Evolutionary conservation across 2,329 filamentous ascomycete species (phyloP).

Genomic region (Ascochyta fabae): DNA sequence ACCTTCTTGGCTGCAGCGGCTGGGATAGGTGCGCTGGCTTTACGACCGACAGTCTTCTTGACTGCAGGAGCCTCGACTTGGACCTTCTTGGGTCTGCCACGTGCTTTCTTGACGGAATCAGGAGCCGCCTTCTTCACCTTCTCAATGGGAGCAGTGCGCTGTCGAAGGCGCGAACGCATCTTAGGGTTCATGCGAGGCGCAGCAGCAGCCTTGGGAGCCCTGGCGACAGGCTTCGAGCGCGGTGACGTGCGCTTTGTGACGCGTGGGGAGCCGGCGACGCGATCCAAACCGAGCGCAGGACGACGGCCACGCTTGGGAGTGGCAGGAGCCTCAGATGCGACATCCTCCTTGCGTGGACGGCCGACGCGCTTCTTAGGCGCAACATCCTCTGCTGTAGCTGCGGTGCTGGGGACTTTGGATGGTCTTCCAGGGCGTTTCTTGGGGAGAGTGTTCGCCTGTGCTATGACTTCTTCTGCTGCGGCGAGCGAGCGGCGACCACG

Average conservation of each 20-base stretch:
- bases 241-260: slow-evolving; percentile 28
- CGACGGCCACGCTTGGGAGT: slow-evolving; percentile 22
- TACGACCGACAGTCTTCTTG: slow-evolving; percentile 24
- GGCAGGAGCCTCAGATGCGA: neutral
- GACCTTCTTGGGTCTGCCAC: slow-evolving; percentile 28
- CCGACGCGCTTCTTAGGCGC: slow-evolving; percentile 24
- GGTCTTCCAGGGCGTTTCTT: slow-evolving; percentile 21
- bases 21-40: slow-evolving; percentile 15
- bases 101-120: slow-evolving; percentile 24
- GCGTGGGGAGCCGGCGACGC: slow-evolving; percentile 30
- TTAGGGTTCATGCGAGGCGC: slow-evolving; percentile 26
- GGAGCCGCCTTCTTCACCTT: slow-evolving; percentile 13
- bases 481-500: slow-evolving; percentile 22
- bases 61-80: slow-evolving; percentile 5
- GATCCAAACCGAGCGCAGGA: slow-evolving; percentile 20
- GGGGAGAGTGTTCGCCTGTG: slow-evolving; percentile 6
- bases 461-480: slow-evolving; percentile 6
- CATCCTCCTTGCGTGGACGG: slow-evolving; percentile 22
- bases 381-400: slow-evolving; percentile 1
- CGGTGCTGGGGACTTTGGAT: slow-evolving; percentile 2
- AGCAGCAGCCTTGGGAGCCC: slow-evolving; percentile 6
- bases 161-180: slow-evolving; percentile 29
- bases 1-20: slow-evolving; percentile 16
- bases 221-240: slow-evolving; percentile 13
- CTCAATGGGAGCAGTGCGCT: slow-evolving; percentile 24